Evolutionary conservation across 2,329 filamentous ascomycete genomes (phyloP).

Genomic region (Exserohilum turcica): DNA sequence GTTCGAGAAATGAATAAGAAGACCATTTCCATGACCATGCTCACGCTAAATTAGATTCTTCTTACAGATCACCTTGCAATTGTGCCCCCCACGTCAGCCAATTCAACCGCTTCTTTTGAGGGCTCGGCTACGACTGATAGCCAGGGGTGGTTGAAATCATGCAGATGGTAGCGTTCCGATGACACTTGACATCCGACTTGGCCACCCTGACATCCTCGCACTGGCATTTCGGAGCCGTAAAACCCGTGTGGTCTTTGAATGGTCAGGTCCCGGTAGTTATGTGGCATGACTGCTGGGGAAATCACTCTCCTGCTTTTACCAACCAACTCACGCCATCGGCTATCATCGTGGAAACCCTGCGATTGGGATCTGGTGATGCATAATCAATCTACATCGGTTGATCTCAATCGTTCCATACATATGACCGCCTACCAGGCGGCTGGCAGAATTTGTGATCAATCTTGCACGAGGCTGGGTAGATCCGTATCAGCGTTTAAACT

Average conservation of each 20-base stretch:
- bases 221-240: background rate
- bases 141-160: background rate
- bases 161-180: background rate
- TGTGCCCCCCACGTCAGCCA: background rate
- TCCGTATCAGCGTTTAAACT: background rate
- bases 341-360: background rate
- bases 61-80: background rate
- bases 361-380: background rate
- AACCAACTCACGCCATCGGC: background rate
- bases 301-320: background rate
- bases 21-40: background rate
- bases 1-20: background rate
- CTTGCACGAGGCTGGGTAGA: slow-evolving; percentile 3
- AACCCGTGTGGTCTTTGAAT: background rate
- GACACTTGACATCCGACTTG: background rate
- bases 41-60: background rate
- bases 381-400: background rate
- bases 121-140: background rate
- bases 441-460: slow-evolving; percentile 4
- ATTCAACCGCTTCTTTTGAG: background rate
- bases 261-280: background rate
- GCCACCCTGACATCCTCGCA: background rate
- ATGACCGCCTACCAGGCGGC: slow-evolving; percentile 5
- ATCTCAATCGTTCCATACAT: slow-evolving; percentile 1
- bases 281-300: background rate